Evolutionary conservation across 139 green algal species (phyloP), one percentile per base, ranked within the genome.

Genomic region (Closterium sp.): DNA sequence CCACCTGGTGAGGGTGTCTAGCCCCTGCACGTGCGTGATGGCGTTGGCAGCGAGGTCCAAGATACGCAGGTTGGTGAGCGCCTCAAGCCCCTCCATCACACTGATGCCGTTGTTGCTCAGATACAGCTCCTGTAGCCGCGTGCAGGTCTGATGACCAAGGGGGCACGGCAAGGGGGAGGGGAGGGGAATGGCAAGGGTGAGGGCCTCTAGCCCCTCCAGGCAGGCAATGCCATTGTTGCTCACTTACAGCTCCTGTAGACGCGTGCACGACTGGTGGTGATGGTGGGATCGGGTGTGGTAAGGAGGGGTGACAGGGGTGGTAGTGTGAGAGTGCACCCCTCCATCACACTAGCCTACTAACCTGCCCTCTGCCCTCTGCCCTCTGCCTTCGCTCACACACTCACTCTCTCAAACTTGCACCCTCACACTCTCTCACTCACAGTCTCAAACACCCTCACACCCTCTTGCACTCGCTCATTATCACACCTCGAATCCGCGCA

Each of bases 41-140:
- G 93, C 91, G 94, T 99, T 99, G 95, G 95, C 96, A 31, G 96
- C 95, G 4, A 99, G 91, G 86, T 99, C 98, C 85, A 99, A 89
- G 6, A 99, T 95, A 32, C 95, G 93, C 30, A 98, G 94, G 70
- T 89, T 92, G 6, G 89, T 91, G 29, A 98, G 90, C 2, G 13
- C 91, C 38, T 96, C 95, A 19, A 99, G 92, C 5, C 92, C 95
- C 92, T 98, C 86, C 92, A 95, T 94, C 19, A 30, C n/a, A 42
- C 34, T 70, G 62, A 99, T 98, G 88, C 97, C 97, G 90, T 99
- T 99, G 93, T 99, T 97, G 91, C 93, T 97, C 10, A 99, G 93
- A 93, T 99, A 99, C 86, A 99, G 95, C 88, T 95, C 93, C 91
- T 95, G 70, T n/a, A 95, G 86, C 13, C 31, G 29, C 45, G 19